Evolutionary conservation across 2,329 filamentous ascomycete genomes (phyloP).

Genomic region (Aspergillus versicolor): DNA sequence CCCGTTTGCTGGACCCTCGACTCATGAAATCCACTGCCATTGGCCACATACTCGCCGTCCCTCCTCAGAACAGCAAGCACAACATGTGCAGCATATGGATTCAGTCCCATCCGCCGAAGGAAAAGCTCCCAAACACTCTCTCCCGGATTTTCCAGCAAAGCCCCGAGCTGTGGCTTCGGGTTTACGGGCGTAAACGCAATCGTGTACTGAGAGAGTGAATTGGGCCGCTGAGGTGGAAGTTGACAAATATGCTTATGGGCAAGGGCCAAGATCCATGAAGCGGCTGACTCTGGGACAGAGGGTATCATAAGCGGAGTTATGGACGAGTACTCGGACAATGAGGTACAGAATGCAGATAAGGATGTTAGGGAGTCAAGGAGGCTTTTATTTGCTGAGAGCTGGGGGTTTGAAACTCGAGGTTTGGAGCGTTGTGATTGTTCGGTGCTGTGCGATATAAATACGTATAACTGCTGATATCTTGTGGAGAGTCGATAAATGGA

Average conservation of each 20-base stretch:
- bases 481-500: constrained; percentile 53
- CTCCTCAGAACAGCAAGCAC: constrained; percentile 46
- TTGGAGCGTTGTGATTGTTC: constrained; percentile 7
- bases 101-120: constrained; percentile 64
- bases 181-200: constrained; percentile 13
- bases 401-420: constrained; percentile 20
- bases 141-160: constrained; percentile 41
- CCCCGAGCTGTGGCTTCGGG: constrained; percentile 5
- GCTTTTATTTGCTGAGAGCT: constrained; percentile 10
- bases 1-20: background rate
- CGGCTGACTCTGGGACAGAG: constrained; percentile 39
- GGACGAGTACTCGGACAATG: constrained; percentile 12
- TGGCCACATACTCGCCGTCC: constrained; percentile 11
- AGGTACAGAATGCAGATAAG: constrained; percentile 27
- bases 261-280: constrained; percentile 55
- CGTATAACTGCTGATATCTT: constrained; percentile 66
- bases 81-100: constrained; percentile 69
- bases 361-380: constrained; percentile 18
- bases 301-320: constrained; percentile 19
- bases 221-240: background rate
- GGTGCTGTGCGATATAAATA: constrained; percentile 59
- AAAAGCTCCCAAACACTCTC: constrained; percentile 70
- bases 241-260: constrained; percentile 49
- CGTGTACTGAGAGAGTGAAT: background rate
- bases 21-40: background rate